Conservation (phyloP, 306 rosid species). For the Alnus rubra region DNA sequence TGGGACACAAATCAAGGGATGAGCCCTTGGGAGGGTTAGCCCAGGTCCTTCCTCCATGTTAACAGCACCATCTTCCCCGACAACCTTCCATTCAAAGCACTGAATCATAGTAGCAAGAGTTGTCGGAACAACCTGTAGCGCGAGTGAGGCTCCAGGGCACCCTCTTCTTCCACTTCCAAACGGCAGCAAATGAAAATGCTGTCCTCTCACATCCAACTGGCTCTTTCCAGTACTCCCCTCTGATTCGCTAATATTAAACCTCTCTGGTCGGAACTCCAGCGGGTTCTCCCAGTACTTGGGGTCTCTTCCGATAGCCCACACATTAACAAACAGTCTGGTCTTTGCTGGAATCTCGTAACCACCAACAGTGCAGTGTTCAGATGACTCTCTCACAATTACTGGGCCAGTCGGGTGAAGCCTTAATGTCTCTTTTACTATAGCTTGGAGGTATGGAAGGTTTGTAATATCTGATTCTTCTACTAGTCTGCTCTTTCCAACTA, state of each 20-base stretch:
- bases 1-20: conserved; percentile 52
- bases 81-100: conserved; percentile 55
- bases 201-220: conserved; percentile 53
- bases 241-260: conserved; percentile 27
- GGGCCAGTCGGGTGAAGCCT: conserved; percentile 63
- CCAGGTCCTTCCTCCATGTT: conserved; percentile 67
- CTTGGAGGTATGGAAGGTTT: conserved; percentile 59
- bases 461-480: conserved; percentile 55
- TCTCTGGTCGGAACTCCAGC: conserved; percentile 51
- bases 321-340: conserved; percentile 46
- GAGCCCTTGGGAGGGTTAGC: conserved; percentile 62
- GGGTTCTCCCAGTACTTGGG: conserved; percentile 53
- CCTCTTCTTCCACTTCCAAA: conserved; percentile 77
- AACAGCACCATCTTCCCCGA: conserved; percentile 29
- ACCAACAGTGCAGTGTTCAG: conserved; percentile 20
- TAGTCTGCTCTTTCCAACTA: conserved; percentile 46
- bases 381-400: conserved; percentile 45
- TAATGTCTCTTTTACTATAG: conserved; percentile 57
- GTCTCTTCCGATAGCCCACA: conserved; percentile 67
- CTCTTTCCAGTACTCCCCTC: conserved; percentile 25
- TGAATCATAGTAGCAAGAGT: conserved; percentile 53
- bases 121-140: conserved; percentile 41
- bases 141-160: conserved; percentile 56
- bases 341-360: conserved; percentile 56
- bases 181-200: conserved; percentile 51